Percentiles rank a stretch among this genome's conserved stretches.
phyloP scores from a whole-genome alignment of 805 yeast species.

The Barnettozyma sucrosica region DNA sequence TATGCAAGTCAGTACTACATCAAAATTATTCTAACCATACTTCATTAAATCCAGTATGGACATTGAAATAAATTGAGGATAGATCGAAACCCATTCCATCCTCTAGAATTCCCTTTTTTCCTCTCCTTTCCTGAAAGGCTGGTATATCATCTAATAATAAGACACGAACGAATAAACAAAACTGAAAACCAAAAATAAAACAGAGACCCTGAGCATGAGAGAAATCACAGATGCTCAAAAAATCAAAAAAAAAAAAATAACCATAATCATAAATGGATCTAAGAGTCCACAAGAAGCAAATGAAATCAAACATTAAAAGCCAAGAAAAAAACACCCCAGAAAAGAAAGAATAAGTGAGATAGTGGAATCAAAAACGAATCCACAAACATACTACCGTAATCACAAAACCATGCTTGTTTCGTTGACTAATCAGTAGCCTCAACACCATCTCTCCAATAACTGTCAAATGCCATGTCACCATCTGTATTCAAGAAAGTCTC shows the following conservation, averaged over 20 bases:
- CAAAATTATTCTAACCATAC: background rate
- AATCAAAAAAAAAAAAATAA: no score
- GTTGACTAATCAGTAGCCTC: slow-evolving; percentile 31
- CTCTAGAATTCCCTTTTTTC: background rate
- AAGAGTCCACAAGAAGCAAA: background rate
- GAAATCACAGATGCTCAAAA: background rate
- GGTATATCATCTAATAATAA: background rate
- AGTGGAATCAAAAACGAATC: background rate
- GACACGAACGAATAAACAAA: background rate
- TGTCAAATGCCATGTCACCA: slow-evolving; percentile 30
- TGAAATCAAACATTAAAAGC: no score
- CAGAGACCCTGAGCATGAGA: background rate
- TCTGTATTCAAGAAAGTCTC: slow-evolving; percentile 40
- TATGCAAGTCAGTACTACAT: background rate
- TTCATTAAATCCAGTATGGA: background rate
- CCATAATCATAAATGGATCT: background rate
- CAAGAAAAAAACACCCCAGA: background rate
- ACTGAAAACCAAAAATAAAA: background rate
- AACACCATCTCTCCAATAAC: slow-evolving; percentile 37
- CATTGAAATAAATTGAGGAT: background rate
- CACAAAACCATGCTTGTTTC: background rate
- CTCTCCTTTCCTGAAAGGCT: slow-evolving; percentile 5
- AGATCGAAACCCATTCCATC: background rate
- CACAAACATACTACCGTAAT: background rate
- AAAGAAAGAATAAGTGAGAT: background rate